A percentile compares a stretch with the other conserved stretches of the same genome.
Conservation (phyloP, 129 eudicot genomes). For the Escallonia herrerae region DNA sequence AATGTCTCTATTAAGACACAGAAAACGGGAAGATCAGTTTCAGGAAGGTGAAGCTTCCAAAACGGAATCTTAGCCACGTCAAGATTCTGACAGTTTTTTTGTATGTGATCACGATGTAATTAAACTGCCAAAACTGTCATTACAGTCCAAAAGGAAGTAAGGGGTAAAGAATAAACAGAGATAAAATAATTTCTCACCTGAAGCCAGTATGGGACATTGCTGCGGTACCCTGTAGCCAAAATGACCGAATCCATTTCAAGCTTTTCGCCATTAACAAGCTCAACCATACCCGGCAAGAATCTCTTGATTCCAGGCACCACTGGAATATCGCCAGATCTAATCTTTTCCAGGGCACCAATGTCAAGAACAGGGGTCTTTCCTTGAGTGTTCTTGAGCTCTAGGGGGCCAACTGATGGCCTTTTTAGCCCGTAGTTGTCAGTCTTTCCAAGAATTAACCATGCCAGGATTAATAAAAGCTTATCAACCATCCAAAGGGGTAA, state of each 20-base stretch:
- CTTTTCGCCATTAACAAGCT: constrained; percentile 53
- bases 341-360: constrained; percentile 64
- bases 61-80: neutral
- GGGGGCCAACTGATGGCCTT: constrained; percentile 66
- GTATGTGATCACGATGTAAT: no score
- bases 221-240: constrained; percentile 82
- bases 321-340: constrained; percentile 53
- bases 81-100: no score
- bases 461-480: constrained; percentile 32
- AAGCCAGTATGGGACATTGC: constrained; percentile 91
- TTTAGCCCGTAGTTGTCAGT: constrained; percentile 54
- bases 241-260: constrained; percentile 59
- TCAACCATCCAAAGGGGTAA: constrained; percentile 69
- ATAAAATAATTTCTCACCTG: constrained; percentile 50
- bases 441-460: constrained; percentile 67
- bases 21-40: neutral
- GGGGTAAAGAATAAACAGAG: constrained; percentile 3
- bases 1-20: neutral
- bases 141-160: neutral
- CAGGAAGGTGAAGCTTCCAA: neutral
- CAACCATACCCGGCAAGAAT: constrained; percentile 39
- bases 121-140: no score
- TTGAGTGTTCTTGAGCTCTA: constrained; percentile 45
- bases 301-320: constrained; percentile 63
- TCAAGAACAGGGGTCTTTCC: constrained; percentile 85